A percentile compares a stretch with the other conserved stretches of the same genome.
Conservation (phyloP, 768 basidiomycete species). For the Scleroderma citrinum region DNA sequence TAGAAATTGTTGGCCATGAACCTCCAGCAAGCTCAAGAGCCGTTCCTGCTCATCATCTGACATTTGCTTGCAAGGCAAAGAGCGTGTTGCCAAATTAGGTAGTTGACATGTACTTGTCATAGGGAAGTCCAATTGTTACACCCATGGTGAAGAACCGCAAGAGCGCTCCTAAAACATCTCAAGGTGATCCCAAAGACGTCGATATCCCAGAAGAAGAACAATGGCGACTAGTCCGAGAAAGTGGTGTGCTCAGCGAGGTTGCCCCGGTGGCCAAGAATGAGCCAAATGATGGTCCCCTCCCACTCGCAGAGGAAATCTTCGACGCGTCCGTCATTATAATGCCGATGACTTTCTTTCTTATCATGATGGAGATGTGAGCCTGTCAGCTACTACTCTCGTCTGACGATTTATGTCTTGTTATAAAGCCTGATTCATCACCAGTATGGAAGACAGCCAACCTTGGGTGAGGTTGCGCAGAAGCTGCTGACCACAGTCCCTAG, state of each 20-base stretch:
- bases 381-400: not conserved
- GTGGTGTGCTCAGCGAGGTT: slow-evolving; percentile 48
- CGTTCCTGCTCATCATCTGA: slow-evolving; percentile 21
- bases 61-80: not conserved
- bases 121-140: too few relatives aligned
- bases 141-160: slow-evolving; percentile 28
- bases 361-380: slow-evolving; percentile 83
- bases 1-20: slow-evolving; percentile 43
- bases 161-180: slow-evolving; percentile 6
- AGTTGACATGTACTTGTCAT: too few relatives aligned
- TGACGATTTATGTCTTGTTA: not conserved
- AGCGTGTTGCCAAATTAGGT: too few relatives aligned
- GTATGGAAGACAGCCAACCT: slow-evolving; percentile 56
- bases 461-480: slow-evolving; percentile 45
- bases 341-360: slow-evolving; percentile 66
- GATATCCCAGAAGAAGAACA: slow-evolving; percentile 71
- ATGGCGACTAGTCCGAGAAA: slow-evolving; percentile 67
- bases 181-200: slow-evolving; percentile 19
- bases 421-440: slow-evolving; percentile 71
- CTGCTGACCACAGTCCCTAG: slow-evolving; percentile 69
- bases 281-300: slow-evolving; percentile 32
- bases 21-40: slow-evolving; percentile 38
- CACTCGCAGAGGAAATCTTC: slow-evolving; percentile 65
- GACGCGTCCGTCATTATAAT: slow-evolving; percentile 58
- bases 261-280: slow-evolving; percentile 9